Percentiles rank a stretch among this genome's conserved stretches.
Conservation (phyloP, 2,329 filamentous ascomycete species). For the Sarocladiaceae sp. region DNA sequence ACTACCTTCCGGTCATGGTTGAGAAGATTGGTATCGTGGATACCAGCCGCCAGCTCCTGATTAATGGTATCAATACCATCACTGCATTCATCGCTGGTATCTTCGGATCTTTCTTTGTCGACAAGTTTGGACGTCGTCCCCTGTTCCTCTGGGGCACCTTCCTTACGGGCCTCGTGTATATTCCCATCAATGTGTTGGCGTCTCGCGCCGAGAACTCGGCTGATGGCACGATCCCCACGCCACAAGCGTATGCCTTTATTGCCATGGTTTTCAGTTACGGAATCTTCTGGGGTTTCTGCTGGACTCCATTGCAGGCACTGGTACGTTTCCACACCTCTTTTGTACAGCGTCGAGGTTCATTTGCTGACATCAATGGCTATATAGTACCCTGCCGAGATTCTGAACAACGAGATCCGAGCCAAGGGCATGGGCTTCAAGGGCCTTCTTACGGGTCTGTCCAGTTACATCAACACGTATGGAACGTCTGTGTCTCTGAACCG, state of each 20-base stretch:
- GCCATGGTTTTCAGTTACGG: constrained; percentile 37
- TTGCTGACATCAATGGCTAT: no score
- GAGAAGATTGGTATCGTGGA: constrained; percentile 36
- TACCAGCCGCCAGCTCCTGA: constrained; percentile 22
- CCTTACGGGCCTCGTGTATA: constrained; percentile 17
- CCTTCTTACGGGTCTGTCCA: constrained; percentile 25
- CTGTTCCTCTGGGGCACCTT: constrained; percentile 38
- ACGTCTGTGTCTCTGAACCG: constrained; percentile 36
- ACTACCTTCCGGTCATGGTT: constrained; percentile 40
- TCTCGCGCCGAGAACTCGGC: constrained; percentile 21
- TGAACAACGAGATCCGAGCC: constrained; percentile 27
- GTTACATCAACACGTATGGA: constrained; percentile 28
- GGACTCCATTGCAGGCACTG: constrained; percentile 38
- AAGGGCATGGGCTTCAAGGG: constrained; percentile 36
- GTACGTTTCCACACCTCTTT: no score
- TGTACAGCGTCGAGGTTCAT: no score
- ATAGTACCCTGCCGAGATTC: constrained; percentile 30
- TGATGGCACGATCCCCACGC: constrained; percentile 10
- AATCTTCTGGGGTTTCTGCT: constrained; percentile 37
- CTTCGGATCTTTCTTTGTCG: constrained; percentile 32
- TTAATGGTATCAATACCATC: constrained; percentile 35
- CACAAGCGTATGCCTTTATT: constrained; percentile 14
- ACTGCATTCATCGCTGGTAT: constrained; percentile 36
- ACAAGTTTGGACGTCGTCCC: constrained; percentile 38
- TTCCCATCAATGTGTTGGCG: constrained; percentile 26